Base-by-base conservation (phyloP, 371 early-diverging fungal species). In the Mucor velutinosus region DNA sequence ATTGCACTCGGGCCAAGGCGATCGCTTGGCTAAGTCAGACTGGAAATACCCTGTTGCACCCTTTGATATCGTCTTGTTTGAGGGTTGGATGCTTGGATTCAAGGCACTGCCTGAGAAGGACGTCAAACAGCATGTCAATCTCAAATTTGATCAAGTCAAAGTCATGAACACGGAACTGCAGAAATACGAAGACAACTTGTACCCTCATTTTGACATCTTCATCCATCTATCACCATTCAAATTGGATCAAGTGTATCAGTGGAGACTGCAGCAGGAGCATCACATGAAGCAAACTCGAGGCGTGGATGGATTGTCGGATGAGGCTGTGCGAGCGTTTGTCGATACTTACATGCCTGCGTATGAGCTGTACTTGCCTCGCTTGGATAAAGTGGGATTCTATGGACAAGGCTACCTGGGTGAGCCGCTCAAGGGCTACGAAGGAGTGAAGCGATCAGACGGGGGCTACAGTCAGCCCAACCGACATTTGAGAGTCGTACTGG, bases 1-100 rank as follows among this genome's bases (percentile, higher is more conserved):
- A 7, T 65, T 87, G 32, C 60, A 87, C 58, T 69, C 77, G 33
- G 98, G 98, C 0, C 77, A 84, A 29, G 98, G 98, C 0, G 97
- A 98, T 64, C 88, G 95, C 12, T 30, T 82, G 7, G 85, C 86
- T 1, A 32, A 55, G 29, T 41, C 66, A 1, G 56, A 87, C 25
- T 96, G 95, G 96, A 73, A 71, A 5, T 55, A 25, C 6, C 81
- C 82, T 0, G 39, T 62, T 15, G 77, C 76, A 0, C 93, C 94
- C 0, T 67, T 91, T 37, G 90, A 96, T 67, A 86, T 97, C 25
- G 82, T 98, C 7, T 66, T 98, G 29, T 91, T 97, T 67, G 98
- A 98, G 76, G 98, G 98, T 0, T 98, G 98, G 97, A 92, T 88
- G 66, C 73, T 95, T 17, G 98, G 97, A 0, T 98, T 96, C 73